A percentile compares a stretch with the other conserved stretches of the same genome.
Evolutionary conservation across 805 yeast genomes (phyloP).

Genomic region (Ogataea pignaliae): DNA sequence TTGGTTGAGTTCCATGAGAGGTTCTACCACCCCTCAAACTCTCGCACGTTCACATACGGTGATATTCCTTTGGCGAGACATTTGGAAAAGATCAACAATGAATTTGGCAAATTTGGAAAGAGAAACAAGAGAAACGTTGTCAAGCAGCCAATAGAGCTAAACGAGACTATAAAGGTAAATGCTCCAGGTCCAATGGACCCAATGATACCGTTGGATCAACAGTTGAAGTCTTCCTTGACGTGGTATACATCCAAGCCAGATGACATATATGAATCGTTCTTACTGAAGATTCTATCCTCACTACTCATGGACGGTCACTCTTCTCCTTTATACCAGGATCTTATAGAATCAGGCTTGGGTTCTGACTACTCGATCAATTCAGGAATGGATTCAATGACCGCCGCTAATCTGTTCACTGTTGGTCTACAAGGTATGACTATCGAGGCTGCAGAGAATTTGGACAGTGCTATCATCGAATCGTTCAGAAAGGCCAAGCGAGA

Average conservation of each 20-base stretch:
- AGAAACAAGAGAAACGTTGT: constrained; percentile 31
- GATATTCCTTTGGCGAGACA: constrained; percentile 61
- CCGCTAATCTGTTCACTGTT: constrained; percentile 70
- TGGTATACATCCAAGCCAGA: constrained; percentile 81
- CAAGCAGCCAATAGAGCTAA: constrained; percentile 45
- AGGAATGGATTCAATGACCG: constrained; percentile 81
- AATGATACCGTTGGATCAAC: constrained; percentile 59
- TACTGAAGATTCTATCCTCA: constrained; percentile 64
- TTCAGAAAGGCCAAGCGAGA: constrained; percentile 38
- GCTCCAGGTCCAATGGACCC: constrained; percentile 82
- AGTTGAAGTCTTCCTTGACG: constrained; percentile 76
- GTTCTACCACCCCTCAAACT: constrained; percentile 87
- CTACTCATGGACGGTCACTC: constrained; percentile 87
- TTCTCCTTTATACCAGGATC: constrained; percentile 80
- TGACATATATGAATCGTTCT: constrained; percentile 64
- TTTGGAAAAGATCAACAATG: constrained; percentile 49
- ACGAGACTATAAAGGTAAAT: constrained; percentile 30
- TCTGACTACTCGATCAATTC: constrained; percentile 83
- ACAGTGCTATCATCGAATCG: constrained; percentile 41
- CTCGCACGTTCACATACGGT: constrained; percentile 86
- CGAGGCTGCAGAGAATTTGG: constrained; percentile 44
- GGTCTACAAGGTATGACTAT: constrained; percentile 74
- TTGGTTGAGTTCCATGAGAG: constrained; percentile 68
- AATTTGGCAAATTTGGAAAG: constrained; percentile 50
- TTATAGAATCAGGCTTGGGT: constrained; percentile 82